Evolutionary conservation across 495 filamentous ascomycete genomes (phyloP).

Genomic region (Penicillium angulare): DNA sequence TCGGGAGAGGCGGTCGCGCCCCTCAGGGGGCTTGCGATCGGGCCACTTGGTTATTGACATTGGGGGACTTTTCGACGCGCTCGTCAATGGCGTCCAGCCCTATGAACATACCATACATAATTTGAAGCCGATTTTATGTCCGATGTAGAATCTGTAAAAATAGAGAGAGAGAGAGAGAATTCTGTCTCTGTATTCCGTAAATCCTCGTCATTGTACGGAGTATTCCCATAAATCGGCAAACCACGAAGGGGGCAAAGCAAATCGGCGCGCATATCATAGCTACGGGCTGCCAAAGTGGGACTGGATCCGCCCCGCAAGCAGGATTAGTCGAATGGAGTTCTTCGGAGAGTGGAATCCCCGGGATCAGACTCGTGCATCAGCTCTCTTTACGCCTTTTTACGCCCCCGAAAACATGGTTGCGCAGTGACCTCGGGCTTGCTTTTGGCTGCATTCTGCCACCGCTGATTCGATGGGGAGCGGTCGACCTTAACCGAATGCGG

Average conservation of each 20-base stretch:
- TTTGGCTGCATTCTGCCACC: too few species aligned
- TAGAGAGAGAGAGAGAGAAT: background rate
- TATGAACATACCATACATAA: background rate
- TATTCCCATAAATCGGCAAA: background rate
- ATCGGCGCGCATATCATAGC: constrained; percentile 13
- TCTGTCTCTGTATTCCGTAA: background rate
- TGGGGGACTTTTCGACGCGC: background rate
- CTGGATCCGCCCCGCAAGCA: constrained; percentile 24
- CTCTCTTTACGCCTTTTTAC: too few species aligned
- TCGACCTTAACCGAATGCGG: constrained; percentile 11
- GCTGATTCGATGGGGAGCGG: constrained; percentile 13
- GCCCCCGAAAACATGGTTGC: constrained; percentile 20
- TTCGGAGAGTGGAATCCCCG: background rate
- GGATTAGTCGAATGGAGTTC: constrained; percentile 6
- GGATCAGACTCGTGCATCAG: constrained; percentile 12
- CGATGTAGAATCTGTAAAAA: background rate
- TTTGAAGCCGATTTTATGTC: background rate
- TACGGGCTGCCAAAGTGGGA: constrained; percentile 17
- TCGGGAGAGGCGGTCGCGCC: background rate
- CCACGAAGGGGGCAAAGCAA: background rate
- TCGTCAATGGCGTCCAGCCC: background rate
- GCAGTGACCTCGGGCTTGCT: constrained; percentile 11
- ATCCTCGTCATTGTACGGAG: background rate
- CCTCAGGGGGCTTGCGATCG: constrained; percentile 1
- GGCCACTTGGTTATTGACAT: background rate